Evolutionary conservation across 2,329 filamentous ascomycete genomes (phyloP).

Genomic region (Cephalotrichum gorgonifer): DNA sequence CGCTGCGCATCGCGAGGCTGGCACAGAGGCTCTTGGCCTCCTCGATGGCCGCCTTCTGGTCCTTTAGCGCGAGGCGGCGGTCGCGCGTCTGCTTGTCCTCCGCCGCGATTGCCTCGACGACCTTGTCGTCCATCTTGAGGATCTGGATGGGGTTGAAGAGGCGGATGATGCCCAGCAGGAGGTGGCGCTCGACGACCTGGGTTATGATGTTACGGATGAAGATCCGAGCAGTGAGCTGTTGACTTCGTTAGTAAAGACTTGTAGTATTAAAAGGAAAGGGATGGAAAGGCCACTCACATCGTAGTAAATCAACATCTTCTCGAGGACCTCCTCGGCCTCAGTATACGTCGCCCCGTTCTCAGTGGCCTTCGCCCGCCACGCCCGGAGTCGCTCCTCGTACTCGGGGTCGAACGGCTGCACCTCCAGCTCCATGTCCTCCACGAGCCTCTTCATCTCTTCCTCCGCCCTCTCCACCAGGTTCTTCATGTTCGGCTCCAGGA

Average conservation of each 20-base stretch:
- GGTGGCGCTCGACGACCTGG: constrained; percentile 39
- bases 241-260: not conserved
- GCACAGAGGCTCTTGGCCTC: constrained; percentile 39
- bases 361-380: constrained; percentile 31
- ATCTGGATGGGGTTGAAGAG: constrained; percentile 43
- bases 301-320: constrained; percentile 47
- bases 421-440: constrained; percentile 40
- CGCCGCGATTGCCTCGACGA: constrained; percentile 38
- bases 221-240: constrained; percentile 33
- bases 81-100: constrained; percentile 44
- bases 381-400: constrained; percentile 38
- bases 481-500: constrained; percentile 37
- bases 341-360: constrained; percentile 34
- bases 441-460: constrained; percentile 32
- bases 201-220: constrained; percentile 43
- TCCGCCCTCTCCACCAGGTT: constrained; percentile 34
- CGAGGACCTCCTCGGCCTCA: constrained; percentile 40
- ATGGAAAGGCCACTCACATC: constrained; percentile 15
- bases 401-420: constrained; percentile 43
- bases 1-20: constrained; percentile 40
- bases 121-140: constrained; percentile 30
- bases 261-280: not conserved
- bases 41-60: constrained; percentile 38
- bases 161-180: constrained; percentile 39
- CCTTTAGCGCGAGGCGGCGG: constrained; percentile 33